These are phyloP conservation scores for Pythium periplocum DNA, from an alignment of 352 stramenopile genomes.

Conservation along the genomic window DNA sequence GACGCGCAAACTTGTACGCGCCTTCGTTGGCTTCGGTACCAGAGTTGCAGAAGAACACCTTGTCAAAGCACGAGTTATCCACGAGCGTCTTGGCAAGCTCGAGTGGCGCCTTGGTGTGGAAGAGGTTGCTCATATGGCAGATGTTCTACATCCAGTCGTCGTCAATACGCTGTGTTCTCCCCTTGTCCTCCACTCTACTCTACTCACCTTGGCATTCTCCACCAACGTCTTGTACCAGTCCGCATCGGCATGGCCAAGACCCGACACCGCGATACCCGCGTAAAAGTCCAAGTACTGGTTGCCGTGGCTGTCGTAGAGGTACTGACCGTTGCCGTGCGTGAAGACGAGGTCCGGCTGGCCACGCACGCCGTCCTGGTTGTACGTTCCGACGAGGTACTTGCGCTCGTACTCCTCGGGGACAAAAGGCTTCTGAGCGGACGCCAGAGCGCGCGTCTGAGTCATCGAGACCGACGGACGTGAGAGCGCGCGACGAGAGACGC, in stretches of 20 bases:
- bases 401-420: slow-evolving; percentile 61
- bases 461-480: too few species aligned
- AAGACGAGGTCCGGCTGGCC: slow-evolving; percentile 64
- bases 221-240: slow-evolving; percentile 75
- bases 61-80: slow-evolving; percentile 94
- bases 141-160: slow-evolving; percentile 40
- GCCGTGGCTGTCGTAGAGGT: slow-evolving; percentile 88
- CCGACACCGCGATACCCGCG: slow-evolving; percentile 88
- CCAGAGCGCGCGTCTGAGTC: slow-evolving; percentile 15
- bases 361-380: slow-evolving; percentile 72
- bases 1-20: slow-evolving; percentile 83
- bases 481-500: too few species aligned
- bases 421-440: slow-evolving; percentile 29
- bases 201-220: slow-evolving; percentile 40
- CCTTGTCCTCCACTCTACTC: not conserved
- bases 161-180: too few species aligned
- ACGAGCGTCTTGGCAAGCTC: slow-evolving; percentile 93
- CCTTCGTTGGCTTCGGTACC: slow-evolving; percentile 89
- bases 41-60: slow-evolving; percentile 99
- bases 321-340: slow-evolving; percentile 87
- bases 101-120: slow-evolving; percentile 93
- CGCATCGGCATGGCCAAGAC: slow-evolving; percentile 87
- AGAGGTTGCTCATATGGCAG: slow-evolving; percentile 96
- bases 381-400: slow-evolving; percentile 81
- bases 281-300: slow-evolving; percentile 92